Evolutionary conservation across 2,329 filamentous ascomycete species (phyloP).

Genomic region (Fusarium sacchari): DNA sequence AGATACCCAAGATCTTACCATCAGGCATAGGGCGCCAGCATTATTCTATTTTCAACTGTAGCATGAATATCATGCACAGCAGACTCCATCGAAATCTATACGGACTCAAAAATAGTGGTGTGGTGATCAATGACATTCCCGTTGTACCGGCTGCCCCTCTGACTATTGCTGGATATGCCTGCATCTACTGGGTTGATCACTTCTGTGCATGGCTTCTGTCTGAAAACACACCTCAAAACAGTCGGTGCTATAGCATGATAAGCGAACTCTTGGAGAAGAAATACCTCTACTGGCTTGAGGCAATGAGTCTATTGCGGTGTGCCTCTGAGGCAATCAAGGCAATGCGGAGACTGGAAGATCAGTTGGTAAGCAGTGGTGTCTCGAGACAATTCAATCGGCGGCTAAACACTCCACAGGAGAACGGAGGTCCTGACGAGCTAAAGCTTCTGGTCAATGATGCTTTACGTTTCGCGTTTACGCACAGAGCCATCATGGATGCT

Average conservation of each 20-base stretch:
- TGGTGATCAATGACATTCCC: fast-evolving
- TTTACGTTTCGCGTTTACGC: fast-evolving
- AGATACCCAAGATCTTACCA: too few species aligned
- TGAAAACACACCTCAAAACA: fast-evolving
- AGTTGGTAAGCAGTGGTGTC: neutral
- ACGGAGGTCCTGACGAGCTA: fast-evolving
- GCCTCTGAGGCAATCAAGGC: fast-evolving
- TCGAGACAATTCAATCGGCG: fast-evolving
- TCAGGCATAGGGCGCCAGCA: neutral
- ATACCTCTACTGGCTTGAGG: fast-evolving
- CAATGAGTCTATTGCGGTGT: fast-evolving
- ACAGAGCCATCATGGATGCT: neutral
- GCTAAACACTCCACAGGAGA: fast-evolving
- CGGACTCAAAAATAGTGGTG: fast-evolving
- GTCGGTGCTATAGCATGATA: fast-evolving
- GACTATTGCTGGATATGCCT: fast-evolving
- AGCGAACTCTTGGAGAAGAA: fast-evolving
- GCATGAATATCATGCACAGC: fast-evolving
- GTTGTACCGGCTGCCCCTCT: fast-evolving
- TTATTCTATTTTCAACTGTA: fast-evolving
- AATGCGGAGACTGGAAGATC: fast-evolving
- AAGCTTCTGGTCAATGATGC: neutral
- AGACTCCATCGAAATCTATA: fast-evolving
- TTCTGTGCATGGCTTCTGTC: fast-evolving
- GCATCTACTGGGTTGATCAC: fast-evolving